Evolutionary conservation across 345 rosid species (phyloP), one percentile per base, ranked within the genome.

Genomic region (Citrus maxima): DNA sequence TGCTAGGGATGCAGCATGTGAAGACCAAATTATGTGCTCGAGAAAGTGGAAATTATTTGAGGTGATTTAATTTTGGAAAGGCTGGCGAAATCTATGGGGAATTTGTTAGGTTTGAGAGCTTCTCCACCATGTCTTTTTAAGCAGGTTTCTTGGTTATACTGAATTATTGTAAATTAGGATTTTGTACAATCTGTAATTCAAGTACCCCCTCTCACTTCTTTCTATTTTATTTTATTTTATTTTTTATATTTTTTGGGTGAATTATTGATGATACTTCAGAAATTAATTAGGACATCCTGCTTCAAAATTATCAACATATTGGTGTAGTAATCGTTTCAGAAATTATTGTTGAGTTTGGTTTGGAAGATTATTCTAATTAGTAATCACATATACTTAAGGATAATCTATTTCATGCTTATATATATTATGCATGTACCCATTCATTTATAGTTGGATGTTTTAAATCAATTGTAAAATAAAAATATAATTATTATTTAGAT

Each of bases 121-220:
- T 54, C 37, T 71, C 40, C 16, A 51, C 74, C 74, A 19, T 16
- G 61, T 19, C n/a, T 27, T 49, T 18, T 70, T 70, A 3, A 28
- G 14, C 22, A 27, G 59, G 59, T 70, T 70, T 27, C 68, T 65
- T 65, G 68, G 40, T 32, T 16, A 6, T 32, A 65, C 73, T 49
- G 54, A 38, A 67, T 37, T 67, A 42, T 10, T 40, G 55, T 24
- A 12, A 68, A 6, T 22, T 38, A 12, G 55, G 32, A 18, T 10
- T 38, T 14, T n/a, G 55, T 54, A 68, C 72, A 68, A 40, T 24
- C 72, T 68, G 72, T 42, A 63, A 34, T 66, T 66, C 25, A 66
- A 54, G 18, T 13, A 46, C 49, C 4, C 58, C 22, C 58, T 54
- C 58, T 54, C 22, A 18, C 21, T 54, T 10, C 51, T 46, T 13